phyloP scores from a whole-genome alignment of 257 asterid genomes.

The Verbascum thapsus region DNA sequence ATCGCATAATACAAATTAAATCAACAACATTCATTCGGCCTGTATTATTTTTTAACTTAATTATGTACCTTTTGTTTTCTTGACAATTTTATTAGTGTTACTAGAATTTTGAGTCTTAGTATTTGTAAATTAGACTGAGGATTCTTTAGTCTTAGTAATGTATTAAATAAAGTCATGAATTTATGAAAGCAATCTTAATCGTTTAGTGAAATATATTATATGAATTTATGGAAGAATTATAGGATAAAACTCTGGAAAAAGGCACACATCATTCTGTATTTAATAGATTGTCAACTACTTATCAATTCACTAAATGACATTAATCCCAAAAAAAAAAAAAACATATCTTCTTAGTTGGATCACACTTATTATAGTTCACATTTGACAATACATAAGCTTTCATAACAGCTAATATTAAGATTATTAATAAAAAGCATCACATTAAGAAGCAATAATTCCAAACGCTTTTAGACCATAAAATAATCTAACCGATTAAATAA shows the following conservation, averaged over 20 bases:
- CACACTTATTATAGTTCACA: constrained; percentile 36
- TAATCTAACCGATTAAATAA: background rate
- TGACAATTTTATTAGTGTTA: too few species aligned
- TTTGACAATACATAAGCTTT: constrained; percentile 1
- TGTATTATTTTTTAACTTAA: too few species aligned
- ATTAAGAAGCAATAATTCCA: constrained; percentile 26
- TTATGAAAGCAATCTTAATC: too few species aligned
- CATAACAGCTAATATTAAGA: constrained; percentile 4
- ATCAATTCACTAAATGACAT: background rate
- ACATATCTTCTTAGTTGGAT: constrained; percentile 42
- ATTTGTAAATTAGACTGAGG: too few species aligned
- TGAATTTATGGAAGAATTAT: constrained; percentile 1
- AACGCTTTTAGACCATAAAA: constrained; percentile 1
- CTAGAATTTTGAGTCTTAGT: too few species aligned
- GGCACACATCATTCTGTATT: background rate
- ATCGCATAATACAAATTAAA: too few species aligned
- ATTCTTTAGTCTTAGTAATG: too few species aligned
- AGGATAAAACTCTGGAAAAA: constrained; percentile 15
- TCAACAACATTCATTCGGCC: too few species aligned
- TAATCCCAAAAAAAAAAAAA: constrained; percentile 27
- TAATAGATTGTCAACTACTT: background rate
- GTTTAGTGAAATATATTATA: background rate
- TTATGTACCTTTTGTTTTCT: too few species aligned
- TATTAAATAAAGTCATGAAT: too few species aligned
- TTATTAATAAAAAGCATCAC: constrained; percentile 20